Conservation (phyloP, 1,139 yeast genomes). For the Maudiozyma humilis region DNA sequence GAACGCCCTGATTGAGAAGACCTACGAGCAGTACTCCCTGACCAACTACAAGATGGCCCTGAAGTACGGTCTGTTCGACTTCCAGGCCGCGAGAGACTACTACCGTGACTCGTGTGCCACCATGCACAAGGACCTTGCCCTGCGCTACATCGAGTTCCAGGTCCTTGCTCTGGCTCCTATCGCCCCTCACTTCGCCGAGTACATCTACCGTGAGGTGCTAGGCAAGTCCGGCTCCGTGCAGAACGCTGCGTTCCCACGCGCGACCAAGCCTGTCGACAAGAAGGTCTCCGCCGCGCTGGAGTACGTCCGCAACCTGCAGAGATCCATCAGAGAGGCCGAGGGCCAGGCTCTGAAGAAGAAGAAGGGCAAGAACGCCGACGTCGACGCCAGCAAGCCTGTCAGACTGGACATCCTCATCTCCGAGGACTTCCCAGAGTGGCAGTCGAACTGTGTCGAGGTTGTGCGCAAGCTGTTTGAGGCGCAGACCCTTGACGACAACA, state of each 20-base stretch:
- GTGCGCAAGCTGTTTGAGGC: conserved; percentile 70
- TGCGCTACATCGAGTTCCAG: conserved; percentile 78
- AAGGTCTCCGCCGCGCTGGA: conserved; percentile 58
- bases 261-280: conserved; percentile 54
- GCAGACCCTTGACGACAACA: conserved; percentile 53
- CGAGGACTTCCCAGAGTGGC: conserved; percentile 93
- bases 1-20: conserved; percentile 68
- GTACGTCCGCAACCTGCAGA: conserved; percentile 68
- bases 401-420: conserved; percentile 66
- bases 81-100: conserved; percentile 90
- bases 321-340: conserved; percentile 89
- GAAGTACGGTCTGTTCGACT: conserved; percentile 85
- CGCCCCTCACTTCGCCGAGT: conserved; percentile 94
- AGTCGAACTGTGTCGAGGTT: conserved; percentile 73
- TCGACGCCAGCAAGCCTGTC: conserved; percentile 67
- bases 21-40: conserved; percentile 58
- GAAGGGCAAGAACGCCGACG: conserved; percentile 73
- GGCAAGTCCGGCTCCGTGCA: conserved; percentile 58
- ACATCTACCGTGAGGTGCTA: conserved; percentile 74
- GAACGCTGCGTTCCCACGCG: conserved; percentile 69
- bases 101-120: conserved; percentile 71
- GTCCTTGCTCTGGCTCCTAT: conserved; percentile 79
- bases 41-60: conserved; percentile 85
- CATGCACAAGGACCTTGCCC: conserved; percentile 78
- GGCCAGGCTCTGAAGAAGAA: conserved; percentile 81